phyloP scores from a whole-genome alignment of 2,329 filamentous ascomycete genomes.

The Neoarthrinium moseri region DNA sequence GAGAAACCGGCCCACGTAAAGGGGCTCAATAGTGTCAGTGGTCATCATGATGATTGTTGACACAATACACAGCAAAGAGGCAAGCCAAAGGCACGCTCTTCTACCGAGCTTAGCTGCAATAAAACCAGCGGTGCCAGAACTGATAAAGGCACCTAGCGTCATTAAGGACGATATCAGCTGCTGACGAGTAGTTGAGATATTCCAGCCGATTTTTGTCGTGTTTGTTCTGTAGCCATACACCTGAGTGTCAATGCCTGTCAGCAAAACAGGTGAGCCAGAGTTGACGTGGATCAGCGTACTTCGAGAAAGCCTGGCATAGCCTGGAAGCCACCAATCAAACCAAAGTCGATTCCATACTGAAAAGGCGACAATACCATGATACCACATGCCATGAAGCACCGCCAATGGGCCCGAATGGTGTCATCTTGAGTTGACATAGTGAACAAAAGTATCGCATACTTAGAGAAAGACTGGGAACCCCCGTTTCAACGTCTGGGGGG shows the following conservation, averaged over 20 bases:
- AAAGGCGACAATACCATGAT: conserved; percentile 49
- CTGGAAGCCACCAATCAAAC: conserved; percentile 48
- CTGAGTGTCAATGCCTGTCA: too few relatives aligned
- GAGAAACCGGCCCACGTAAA: conserved; percentile 54
- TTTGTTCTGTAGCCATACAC: conserved; percentile 35
- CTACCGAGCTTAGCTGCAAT: conserved; percentile 36
- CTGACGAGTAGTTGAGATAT: conserved; percentile 37
- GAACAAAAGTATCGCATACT: too few relatives aligned
- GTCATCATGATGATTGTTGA: conserved; percentile 59
- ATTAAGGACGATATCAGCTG: conserved; percentile 35
- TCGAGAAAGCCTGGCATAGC: conserved; percentile 49
- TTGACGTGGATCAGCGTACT: too few relatives aligned
- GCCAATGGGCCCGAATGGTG: conserved; percentile 40
- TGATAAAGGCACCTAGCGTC: conserved; percentile 33
- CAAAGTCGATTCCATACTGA: conserved; percentile 52
- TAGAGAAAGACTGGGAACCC: too few relatives aligned
- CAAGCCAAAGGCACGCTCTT: conserved; percentile 41
- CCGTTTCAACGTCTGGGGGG: too few relatives aligned
- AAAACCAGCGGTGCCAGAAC: conserved; percentile 29
- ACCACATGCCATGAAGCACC: conserved; percentile 46
- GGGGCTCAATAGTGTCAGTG: conserved; percentile 47
- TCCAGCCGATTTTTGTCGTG: conserved; percentile 38
- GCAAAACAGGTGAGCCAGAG: too few relatives aligned
- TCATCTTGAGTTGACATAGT: too few relatives aligned
- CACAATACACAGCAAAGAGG: conserved; percentile 46